A percentile compares a stretch with the other conserved stretches of the same genome.
Conservation (phyloP, 176 grass and related monocot genomes). For the Oryza glaberrima region DNA sequence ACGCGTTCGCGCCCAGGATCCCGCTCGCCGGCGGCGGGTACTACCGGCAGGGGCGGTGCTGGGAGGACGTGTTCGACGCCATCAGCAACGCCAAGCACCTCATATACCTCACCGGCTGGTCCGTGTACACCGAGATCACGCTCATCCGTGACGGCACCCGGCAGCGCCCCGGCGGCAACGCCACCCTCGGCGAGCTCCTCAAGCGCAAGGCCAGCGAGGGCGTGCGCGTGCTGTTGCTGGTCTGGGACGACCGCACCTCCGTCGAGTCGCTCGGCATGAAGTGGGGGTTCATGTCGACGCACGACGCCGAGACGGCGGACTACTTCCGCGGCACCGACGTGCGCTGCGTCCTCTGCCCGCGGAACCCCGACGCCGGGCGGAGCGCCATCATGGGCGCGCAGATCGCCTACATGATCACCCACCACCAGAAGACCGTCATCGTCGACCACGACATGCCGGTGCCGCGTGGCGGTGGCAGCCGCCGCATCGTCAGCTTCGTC, state of each 20-base stretch:
- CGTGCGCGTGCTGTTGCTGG: slow-evolving; percentile 77
- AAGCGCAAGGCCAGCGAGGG: slow-evolving; percentile 92
- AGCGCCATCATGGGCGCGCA: slow-evolving; percentile 65
- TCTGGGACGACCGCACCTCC: slow-evolving; percentile 97
- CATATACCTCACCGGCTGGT: slow-evolving; percentile 88
- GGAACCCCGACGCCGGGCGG: slow-evolving; percentile 73
- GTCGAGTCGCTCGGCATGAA: slow-evolving; percentile 57
- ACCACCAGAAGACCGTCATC: slow-evolving; percentile 90
- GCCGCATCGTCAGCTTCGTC: slow-evolving; percentile 84
- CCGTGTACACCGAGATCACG: slow-evolving; percentile 82
- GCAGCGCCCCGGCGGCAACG: slow-evolving; percentile 56
- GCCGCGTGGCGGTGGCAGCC: slow-evolving; percentile 4
- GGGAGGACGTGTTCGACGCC: slow-evolving; percentile 94
- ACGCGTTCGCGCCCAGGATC: slow-evolving; percentile 83
- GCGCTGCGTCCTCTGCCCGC: slow-evolving; percentile 74
- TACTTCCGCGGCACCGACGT: slow-evolving; percentile 69
- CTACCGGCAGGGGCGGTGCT: slow-evolving; percentile 64
- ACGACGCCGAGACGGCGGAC: slow-evolving; percentile 72
- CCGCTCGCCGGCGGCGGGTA: slow-evolving; percentile 60
- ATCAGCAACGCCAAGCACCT: slow-evolving; percentile 75
- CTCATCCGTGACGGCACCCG: slow-evolving; percentile 61
- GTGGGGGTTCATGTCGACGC: slow-evolving; percentile 76
- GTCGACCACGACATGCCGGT: slow-evolving; percentile 92
- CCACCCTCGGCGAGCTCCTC: slow-evolving; percentile 80
- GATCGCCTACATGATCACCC: slow-evolving; percentile 75